Conservation (phyloP, 2,329 filamentous ascomycete species). For the Dactylella cylindrospora region DNA sequence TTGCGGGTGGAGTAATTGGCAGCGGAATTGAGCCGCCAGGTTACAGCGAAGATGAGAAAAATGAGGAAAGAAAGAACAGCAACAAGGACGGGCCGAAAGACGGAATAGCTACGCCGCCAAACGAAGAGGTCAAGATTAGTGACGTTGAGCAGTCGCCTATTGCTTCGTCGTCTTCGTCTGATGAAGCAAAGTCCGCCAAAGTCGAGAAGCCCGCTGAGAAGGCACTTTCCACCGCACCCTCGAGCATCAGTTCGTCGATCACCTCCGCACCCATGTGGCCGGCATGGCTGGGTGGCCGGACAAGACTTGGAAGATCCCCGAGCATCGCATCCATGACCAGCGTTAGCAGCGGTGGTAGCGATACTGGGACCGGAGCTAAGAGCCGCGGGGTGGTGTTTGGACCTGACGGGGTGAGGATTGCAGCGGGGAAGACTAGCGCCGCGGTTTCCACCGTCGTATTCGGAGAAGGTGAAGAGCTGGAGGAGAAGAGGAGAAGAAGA, state of each 20-base stretch:
- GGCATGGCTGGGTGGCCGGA: constrained; percentile 29
- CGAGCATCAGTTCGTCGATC: constrained; percentile 24
- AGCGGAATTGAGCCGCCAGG: constrained; percentile 24
- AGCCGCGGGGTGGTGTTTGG: constrained; percentile 33
- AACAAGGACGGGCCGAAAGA: not conserved
- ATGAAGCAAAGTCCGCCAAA: not conserved
- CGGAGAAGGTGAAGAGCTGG: constrained; percentile 34
- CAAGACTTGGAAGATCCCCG: constrained; percentile 18
- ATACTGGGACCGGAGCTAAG: constrained; percentile 5
- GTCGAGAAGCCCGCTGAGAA: constrained; percentile 15
- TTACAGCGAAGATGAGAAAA: constrained; percentile 41
- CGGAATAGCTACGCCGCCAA: not conserved
- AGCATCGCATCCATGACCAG: constrained; percentile 35
- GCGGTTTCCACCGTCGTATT: constrained; percentile 26
- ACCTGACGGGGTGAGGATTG: constrained; percentile 25
- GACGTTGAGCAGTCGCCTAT: too few relatives aligned
- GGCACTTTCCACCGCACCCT: constrained; percentile 21
- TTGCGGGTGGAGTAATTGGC: not conserved
- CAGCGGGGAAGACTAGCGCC: constrained; percentile 18
- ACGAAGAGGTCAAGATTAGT: too few relatives aligned
- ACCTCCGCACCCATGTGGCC: constrained; percentile 31
- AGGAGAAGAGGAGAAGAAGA: constrained; percentile 27
- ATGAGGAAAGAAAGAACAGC: constrained; percentile 2
- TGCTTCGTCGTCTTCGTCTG: not conserved
- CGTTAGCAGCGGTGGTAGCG: constrained; percentile 26